Evolutionary conservation across 2,329 filamentous ascomycete genomes (phyloP).

Genomic region (Fusarium kyushuense): DNA sequence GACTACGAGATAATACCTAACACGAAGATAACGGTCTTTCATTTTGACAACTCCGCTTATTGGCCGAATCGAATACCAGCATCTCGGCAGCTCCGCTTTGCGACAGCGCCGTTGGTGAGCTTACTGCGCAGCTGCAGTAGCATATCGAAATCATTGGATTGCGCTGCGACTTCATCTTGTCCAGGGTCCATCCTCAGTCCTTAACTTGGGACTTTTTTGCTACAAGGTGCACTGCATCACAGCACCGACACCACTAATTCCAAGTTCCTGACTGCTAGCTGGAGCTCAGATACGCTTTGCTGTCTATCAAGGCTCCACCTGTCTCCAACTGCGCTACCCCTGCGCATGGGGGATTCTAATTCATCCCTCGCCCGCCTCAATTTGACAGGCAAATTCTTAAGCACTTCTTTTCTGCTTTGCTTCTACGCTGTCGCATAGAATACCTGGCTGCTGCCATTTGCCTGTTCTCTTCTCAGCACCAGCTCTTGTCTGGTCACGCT

Average conservation of each 20-base stretch:
- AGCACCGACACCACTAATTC: neutral
- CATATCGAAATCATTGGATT: slow-evolving; percentile 35
- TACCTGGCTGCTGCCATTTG: slow-evolving; percentile 23
- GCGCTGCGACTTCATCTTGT: slow-evolving; percentile 30
- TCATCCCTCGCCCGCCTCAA: slow-evolving; percentile 37
- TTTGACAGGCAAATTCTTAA: slow-evolving; percentile 29
- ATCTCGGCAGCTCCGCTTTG: slow-evolving; percentile 40
- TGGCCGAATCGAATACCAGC: slow-evolving; percentile 16
- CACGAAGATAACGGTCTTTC: slow-evolving; percentile 30
- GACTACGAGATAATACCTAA: slow-evolving; percentile 9
- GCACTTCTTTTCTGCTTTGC: slow-evolving; percentile 23
- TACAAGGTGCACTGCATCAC: slow-evolving; percentile 1
- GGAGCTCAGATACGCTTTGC: neutral
- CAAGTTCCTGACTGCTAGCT: slow-evolving; percentile 2
- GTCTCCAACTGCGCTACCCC: slow-evolving; percentile 46
- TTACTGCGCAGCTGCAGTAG: slow-evolving; percentile 32
- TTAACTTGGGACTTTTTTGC: slow-evolving; percentile 9
- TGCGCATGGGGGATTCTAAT: slow-evolving; percentile 37
- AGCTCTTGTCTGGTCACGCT: slow-evolving; percentile 29
- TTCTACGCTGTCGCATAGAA: slow-evolving; percentile 24
- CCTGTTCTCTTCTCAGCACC: slow-evolving; percentile 21
- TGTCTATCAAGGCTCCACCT: slow-evolving; percentile 22
- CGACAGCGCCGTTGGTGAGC: slow-evolving; percentile 31
- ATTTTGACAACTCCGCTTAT: slow-evolving; percentile 24
- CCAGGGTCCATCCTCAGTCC: slow-evolving; percentile 34